Percentiles rank a stretch among this genome's conserved stretches.
Conservation (phyloP, 129 eudicot genomes). For the Helianthus annuus region HanXRQr2.0-SUNRISE NC_035446.2:115964807-115965306, state of each 20-base stretch:
- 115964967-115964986: conserved; percentile 89
- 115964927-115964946: conserved; percentile 99
- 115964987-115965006: conserved; percentile 38
- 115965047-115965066: conserved; percentile 54
- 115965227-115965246: conserved; percentile 60
- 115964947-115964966: conserved; percentile 97
- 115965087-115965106: conserved; percentile 99
- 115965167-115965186: conserved; percentile 85
- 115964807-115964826: neutral
- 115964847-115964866: conserved; percentile 58
- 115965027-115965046: neutral
- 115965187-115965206: conserved; percentile 86
- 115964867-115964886: conserved; percentile 97
- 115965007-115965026: neutral
- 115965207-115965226: conserved; percentile 57
- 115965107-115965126: conserved; percentile 92
- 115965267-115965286: conserved; percentile 41
- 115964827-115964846: neutral
- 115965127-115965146: conserved; percentile 97
- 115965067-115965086: conserved; percentile 99
- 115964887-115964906: conserved; percentile 88
- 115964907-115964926: conserved; percentile 98
- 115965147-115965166: conserved; percentile 87
- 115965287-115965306: conserved; percentile 55
- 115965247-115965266: conserved; percentile 38